Base-by-base conservation (phyloP, 106 monocot species). In the Dioscorea dumetorum region DNA sequence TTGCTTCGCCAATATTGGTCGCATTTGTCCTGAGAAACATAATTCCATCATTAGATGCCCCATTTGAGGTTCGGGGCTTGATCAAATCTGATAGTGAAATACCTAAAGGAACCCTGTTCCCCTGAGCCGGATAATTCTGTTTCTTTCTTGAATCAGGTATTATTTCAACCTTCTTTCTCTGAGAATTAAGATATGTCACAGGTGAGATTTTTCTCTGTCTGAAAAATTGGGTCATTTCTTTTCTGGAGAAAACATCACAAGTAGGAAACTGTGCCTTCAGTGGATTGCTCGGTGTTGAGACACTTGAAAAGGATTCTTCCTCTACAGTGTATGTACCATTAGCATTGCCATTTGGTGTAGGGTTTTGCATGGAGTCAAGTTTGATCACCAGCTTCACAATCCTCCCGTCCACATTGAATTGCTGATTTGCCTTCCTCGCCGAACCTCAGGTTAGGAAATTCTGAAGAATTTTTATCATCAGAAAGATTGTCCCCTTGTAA, bases 231-330 rank as follows among this genome's bases (percentile, higher is more conserved):
- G 58, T 51, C 81, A 99, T 79, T 72, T 73, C 85, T 72, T 77
- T 90, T 71, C 69, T 85, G 21, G 93, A 99, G 79, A 99, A 93
- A 75, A 99, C 49, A 82, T 93, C 64, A 48, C 87, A 87, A 12
- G n/a, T 67, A 41, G 99, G 99, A 81, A 99, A 66, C 49, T 99
- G 99, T 74, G 77, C 84, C 58, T 77, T 85, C 22, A 99, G 48
- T 51, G 93, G 90, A 49, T 88, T 62, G 48, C 68, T 80, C 24
- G 75, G 69, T 33, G 73, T 66, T 71, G 35, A 54, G 50, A 78
- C 80, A 17, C 67, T 57, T 8, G 49, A 33, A 64, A 19, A 49
- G n/a, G 12, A 48, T 69, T 76, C 77, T 65, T 20, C 67, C 21
- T 73, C 49, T 56, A 63, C 18, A 41, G 41, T 41, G 41, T 41